A percentile compares a stretch with the other conserved stretches of the same genome.
Conservation (phyloP, 2,329 filamentous ascomycete genomes). For the Scytalidium sp. region DNA sequence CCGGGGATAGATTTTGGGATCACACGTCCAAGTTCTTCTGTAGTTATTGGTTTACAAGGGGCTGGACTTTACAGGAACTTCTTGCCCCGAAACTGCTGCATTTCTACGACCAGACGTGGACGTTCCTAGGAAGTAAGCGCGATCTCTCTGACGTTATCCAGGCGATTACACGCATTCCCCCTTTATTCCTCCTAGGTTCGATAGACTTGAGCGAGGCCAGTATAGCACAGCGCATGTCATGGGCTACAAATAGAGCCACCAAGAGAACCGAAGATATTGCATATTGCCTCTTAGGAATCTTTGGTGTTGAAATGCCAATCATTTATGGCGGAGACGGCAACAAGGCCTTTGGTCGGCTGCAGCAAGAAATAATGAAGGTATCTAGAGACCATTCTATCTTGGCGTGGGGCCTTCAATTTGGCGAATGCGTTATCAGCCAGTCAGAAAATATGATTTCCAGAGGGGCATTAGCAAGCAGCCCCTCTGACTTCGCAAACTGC, state of each 20-base stretch:
- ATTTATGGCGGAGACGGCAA: conserved; percentile 35
- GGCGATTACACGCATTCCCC: not conserved
- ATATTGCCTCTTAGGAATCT: conserved; percentile 40
- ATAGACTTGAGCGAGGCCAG: not conserved
- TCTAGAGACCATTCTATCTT: conserved; percentile 6
- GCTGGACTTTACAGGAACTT: conserved; percentile 19
- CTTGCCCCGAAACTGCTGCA: conserved; percentile 13
- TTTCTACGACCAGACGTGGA: conserved; percentile 20
- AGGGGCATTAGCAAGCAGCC: conserved; percentile 1
- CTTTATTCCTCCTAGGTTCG: not conserved
- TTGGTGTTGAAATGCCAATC: conserved; percentile 38
- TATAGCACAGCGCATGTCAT: conserved; percentile 5
- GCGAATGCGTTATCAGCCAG: not conserved
- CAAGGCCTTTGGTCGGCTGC: conserved; percentile 28
- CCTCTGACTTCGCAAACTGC: conserved; percentile 6
- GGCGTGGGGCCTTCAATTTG: conserved; percentile 5
- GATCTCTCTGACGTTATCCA: conserved; percentile 3
- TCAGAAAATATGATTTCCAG: not conserved
- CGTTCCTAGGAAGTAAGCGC: conserved; percentile 13
- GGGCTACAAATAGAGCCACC: conserved; percentile 30
- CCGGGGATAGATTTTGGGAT: not conserved
- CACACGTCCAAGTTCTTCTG: not conserved
- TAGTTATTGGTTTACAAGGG: conserved; percentile 18
- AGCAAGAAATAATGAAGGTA: conserved; percentile 28
- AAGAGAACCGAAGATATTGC: conserved; percentile 35